Conservation (phyloP, 257 asterid genomes). For the Misopates orontium region DNA sequence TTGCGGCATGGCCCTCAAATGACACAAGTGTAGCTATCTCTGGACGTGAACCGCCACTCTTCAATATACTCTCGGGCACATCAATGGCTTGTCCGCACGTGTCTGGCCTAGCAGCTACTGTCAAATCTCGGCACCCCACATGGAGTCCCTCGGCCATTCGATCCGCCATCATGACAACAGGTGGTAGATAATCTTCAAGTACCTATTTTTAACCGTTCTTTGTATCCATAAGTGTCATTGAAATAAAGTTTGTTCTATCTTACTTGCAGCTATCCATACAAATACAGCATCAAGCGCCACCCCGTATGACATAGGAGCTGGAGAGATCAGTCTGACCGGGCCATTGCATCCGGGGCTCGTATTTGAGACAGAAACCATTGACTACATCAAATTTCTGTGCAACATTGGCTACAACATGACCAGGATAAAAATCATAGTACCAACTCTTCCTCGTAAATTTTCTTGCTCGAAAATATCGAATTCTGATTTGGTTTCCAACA, state of each 20-base stretch:
- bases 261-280: slow-evolving; percentile 57
- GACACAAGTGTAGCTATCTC: slow-evolving; percentile 31
- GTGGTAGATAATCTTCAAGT: slow-evolving; percentile 25
- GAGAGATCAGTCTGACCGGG: slow-evolving; percentile 57
- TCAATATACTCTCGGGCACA: slow-evolving; percentile 69
- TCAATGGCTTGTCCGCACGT: slow-evolving; percentile 91
- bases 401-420: slow-evolving; percentile 47
- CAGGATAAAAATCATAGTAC: slow-evolving; percentile 52
- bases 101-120: slow-evolving; percentile 63
- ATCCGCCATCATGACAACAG: slow-evolving; percentile 87
- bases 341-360: slow-evolving; percentile 79
- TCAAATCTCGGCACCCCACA: slow-evolving; percentile 62
- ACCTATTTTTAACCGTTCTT: too few relatives aligned
- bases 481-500: slow-evolving; percentile 54
- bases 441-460: slow-evolving; percentile 49
- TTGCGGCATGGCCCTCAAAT: slow-evolving; percentile 76
- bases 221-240: too few relatives aligned
- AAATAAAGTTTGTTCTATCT: background rate
- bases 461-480: slow-evolving; percentile 50
- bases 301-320: slow-evolving; percentile 77
- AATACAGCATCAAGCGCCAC: slow-evolving; percentile 65
- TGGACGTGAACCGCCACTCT: slow-evolving; percentile 39
- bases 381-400: slow-evolving; percentile 70
- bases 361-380: slow-evolving; percentile 57
- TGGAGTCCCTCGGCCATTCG: slow-evolving; percentile 68